phyloP scores from a whole-genome alignment of 257 asterid genomes.

The Linderniella brevidens region DNA sequence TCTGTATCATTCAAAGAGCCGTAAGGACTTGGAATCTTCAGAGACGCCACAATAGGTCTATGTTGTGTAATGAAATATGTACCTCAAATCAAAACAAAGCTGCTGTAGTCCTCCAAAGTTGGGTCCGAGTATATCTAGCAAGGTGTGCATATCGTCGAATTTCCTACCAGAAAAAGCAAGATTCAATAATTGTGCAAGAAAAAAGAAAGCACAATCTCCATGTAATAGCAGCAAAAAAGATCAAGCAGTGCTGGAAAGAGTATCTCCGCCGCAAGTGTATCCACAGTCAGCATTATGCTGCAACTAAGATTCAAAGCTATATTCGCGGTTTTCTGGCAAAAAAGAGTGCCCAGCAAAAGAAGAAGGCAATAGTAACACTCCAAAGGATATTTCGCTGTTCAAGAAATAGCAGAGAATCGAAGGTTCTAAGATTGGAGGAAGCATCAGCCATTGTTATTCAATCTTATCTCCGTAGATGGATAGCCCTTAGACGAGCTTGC shows the following conservation, averaged over 20 bases:
- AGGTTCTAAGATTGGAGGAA: slow-evolving; percentile 21
- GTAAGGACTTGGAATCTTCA: slow-evolving; percentile 34
- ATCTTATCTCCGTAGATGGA: slow-evolving; percentile 51
- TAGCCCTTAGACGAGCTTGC: slow-evolving; percentile 31
- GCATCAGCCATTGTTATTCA: slow-evolving; percentile 44
- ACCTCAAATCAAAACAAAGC: slow-evolving; percentile 15
- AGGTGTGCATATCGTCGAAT: slow-evolving; percentile 16
- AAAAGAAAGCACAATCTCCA: background rate
- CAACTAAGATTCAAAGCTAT: slow-evolving; percentile 58
- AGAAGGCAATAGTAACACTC: slow-evolving; percentile 28
- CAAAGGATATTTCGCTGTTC: slow-evolving; percentile 37
- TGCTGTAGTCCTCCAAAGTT: slow-evolving; percentile 22
- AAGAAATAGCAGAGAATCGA: slow-evolving; percentile 23
- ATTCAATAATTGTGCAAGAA: background rate
- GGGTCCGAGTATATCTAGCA: slow-evolving; percentile 15
- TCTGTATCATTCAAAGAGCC: slow-evolving; percentile 41
- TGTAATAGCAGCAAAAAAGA: slow-evolving; percentile 26
- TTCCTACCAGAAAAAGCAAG: slow-evolving; percentile 13
- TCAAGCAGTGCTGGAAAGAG: slow-evolving; percentile 42
- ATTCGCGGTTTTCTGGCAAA: slow-evolving; percentile 46
- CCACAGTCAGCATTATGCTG: slow-evolving; percentile 36
- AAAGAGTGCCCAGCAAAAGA: slow-evolving; percentile 26
- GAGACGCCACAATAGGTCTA: slow-evolving; percentile 13
- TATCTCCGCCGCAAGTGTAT: slow-evolving; percentile 17
- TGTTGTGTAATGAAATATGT: slow-evolving; percentile 8